Evolutionary conservation across 176 grass and related monocot species (phyloP).

Genomic region (Rhynchospora breviuscula): DNA sequence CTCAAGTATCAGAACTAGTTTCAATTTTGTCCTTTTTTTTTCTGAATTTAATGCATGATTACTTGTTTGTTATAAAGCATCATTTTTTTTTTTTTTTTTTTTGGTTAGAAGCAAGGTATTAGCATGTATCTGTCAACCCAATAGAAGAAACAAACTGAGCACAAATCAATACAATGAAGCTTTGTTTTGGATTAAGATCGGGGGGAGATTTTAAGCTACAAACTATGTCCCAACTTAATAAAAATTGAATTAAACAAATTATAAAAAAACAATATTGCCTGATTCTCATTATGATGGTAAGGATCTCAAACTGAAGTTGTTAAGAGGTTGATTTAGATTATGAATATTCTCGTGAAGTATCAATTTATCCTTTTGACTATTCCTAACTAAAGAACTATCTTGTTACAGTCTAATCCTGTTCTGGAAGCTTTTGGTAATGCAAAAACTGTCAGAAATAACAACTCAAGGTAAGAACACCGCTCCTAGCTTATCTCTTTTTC

Average conservation of each 20-base stretch:
- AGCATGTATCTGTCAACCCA: neutral
- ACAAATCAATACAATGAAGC: neutral
- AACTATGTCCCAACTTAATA: neutral
- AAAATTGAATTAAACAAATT: neutral
- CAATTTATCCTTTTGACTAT: constrained; percentile 31
- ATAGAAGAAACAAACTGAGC: neutral
- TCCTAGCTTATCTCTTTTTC: neutral
- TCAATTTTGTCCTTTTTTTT: constrained; percentile 25
- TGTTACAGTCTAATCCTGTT: constrained; percentile 79
- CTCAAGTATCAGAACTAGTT: neutral
- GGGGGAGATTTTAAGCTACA: neutral
- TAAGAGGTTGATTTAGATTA: neutral
- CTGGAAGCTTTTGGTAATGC: constrained; percentile 96
- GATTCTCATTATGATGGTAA: neutral
- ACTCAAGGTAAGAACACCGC: constrained; percentile 55
- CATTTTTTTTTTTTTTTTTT: constrained; percentile 19
- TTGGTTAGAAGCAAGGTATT: neutral
- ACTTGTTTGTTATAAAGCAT: neutral
- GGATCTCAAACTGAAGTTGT: neutral
- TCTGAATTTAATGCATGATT: neutral
- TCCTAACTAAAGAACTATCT: constrained; percentile 17
- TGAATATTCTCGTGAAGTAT: constrained; percentile 25
- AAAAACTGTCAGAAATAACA: constrained; percentile 92
- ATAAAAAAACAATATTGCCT: neutral
- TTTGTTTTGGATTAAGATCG: neutral